Base-by-base conservation (phyloP, 805 yeast genomes). In the Yarrowia osloensis region DNA sequence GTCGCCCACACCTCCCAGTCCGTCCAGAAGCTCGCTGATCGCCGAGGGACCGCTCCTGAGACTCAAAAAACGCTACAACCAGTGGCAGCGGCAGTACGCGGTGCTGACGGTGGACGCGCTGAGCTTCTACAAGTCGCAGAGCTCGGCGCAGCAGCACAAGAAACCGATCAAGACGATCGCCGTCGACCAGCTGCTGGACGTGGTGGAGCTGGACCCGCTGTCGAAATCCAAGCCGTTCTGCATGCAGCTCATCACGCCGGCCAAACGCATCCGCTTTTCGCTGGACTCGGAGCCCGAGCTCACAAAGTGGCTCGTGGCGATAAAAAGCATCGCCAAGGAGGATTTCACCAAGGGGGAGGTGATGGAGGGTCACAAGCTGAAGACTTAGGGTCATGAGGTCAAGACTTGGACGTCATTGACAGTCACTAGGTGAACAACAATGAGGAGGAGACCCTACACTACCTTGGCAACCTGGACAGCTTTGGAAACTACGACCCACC, bases 171-270 rank as follows among this genome's bases (percentile, higher is more conserved):
- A 47, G 68, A 62, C 29, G 49, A 46, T 67, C n/a, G 49, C 57
- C 24, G 44, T 63, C 17, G 33, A 46, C 11, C 65, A 68, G 39
- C 47, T 68, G 52, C 69, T 35, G 69, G 74, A 70, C 69, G 84
- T 80, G 28, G 81, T 84, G 37, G 87, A 84, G 70, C 71, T 83
- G 31, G 86, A 84, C 67, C 81, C 85, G 1, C 65, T 81, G 46
- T 78, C 84, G 17, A 77, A 76, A 66, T 72, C 81, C 22, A 82
- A 80, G 69, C 69, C 69, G 46, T 82, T 79, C 77, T 84, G 87
- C 70, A 72, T 84, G 71, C 74, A 82, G 67, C 74, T 84, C 19
- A 82, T 84, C 42, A 81, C 86, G 0, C 81, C 82, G 1, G 71
- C 73, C 54, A 83, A 83, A 70, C 73, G 84, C 59, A 70, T 81